phyloP scores from a whole-genome alignment of 495 filamentous ascomycete genomes.

The Friedmanniomyces simplex region DNA sequence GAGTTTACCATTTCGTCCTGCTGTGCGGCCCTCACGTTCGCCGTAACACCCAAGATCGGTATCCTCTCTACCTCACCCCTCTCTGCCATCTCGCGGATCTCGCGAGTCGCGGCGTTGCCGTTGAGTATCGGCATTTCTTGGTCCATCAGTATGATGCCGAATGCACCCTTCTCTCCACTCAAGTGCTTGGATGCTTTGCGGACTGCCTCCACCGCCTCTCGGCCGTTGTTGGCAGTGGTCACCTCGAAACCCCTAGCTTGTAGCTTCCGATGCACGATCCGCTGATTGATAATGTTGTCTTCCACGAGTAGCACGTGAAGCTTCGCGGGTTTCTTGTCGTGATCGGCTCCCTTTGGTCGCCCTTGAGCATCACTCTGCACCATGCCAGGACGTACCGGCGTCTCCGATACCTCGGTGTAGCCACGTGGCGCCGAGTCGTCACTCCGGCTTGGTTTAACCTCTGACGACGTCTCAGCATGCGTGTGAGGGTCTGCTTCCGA shows the following conservation, averaged over 20 bases:
- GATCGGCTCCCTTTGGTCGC: not conserved
- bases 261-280: slow-evolving; percentile 26
- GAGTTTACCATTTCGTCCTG: slow-evolving; percentile 21
- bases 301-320: slow-evolving; percentile 11
- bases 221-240: slow-evolving; percentile 28
- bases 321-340: not conserved
- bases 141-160: slow-evolving; percentile 30
- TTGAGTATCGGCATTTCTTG: slow-evolving; percentile 32
- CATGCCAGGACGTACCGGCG: not conserved
- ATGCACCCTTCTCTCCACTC: not conserved
- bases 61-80: slow-evolving; percentile 15
- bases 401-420: not conserved
- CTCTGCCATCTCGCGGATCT: slow-evolving; percentile 22
- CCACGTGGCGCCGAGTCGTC: not conserved
- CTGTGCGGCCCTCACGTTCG: slow-evolving; percentile 28
- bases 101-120: slow-evolving; percentile 20
- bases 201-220: slow-evolving; percentile 24
- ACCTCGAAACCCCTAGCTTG: slow-evolving; percentile 22
- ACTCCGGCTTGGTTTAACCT: not conserved
- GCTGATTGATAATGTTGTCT: slow-evolving; percentile 32
- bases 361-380: not conserved
- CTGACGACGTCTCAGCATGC: not conserved
- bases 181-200: slow-evolving; percentile 1
- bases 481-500: not conserved
- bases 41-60: slow-evolving; percentile 26